phyloP scores from a whole-genome alignment of 495 filamentous ascomycete genomes.

The Friedmanniomyces simplex region DNA sequence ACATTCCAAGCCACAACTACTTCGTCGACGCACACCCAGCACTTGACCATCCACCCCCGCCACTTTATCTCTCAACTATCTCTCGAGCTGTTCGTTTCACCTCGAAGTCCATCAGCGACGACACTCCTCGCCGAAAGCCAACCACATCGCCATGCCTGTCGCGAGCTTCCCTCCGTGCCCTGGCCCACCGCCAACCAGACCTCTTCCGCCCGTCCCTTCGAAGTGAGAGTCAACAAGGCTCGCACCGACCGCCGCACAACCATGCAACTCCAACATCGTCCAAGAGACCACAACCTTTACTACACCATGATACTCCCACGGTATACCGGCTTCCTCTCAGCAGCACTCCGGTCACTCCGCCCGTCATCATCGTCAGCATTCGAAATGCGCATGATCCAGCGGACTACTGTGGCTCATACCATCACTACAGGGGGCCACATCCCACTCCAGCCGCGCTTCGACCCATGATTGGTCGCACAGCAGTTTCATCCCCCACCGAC shows the following conservation, averaged over 20 bases:
- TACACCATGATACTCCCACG: too few relatives aligned
- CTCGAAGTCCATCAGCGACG: background rate
- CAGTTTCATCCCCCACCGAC: background rate
- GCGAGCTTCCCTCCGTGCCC: slow-evolving; percentile 68
- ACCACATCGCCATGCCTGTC: slow-evolving; percentile 45
- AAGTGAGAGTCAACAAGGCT: slow-evolving; percentile 7
- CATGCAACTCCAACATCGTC: background rate
- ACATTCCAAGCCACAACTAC: background rate
- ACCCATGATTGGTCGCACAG: background rate
- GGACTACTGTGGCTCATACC: too few relatives aligned
- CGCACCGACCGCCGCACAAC: background rate
- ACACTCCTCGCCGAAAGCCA: background rate
- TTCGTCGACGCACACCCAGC: background rate
- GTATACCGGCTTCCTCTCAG: too few relatives aligned
- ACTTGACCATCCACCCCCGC: too few relatives aligned
- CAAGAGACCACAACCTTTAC: too few relatives aligned
- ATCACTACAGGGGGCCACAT: background rate
- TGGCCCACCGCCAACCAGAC: slow-evolving; percentile 71
- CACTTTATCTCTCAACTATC: too few relatives aligned
- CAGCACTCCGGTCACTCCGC: background rate
- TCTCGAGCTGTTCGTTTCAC: too few relatives aligned
- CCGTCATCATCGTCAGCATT: background rate
- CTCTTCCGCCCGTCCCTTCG: slow-evolving; percentile 64
- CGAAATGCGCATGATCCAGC: background rate
- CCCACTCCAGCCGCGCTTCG: background rate